These are phyloP conservation scores for Penicillium olsonii DNA, from an alignment of 2,329 filamentous ascomycete species.

Conservation along the genomic window DNA sequence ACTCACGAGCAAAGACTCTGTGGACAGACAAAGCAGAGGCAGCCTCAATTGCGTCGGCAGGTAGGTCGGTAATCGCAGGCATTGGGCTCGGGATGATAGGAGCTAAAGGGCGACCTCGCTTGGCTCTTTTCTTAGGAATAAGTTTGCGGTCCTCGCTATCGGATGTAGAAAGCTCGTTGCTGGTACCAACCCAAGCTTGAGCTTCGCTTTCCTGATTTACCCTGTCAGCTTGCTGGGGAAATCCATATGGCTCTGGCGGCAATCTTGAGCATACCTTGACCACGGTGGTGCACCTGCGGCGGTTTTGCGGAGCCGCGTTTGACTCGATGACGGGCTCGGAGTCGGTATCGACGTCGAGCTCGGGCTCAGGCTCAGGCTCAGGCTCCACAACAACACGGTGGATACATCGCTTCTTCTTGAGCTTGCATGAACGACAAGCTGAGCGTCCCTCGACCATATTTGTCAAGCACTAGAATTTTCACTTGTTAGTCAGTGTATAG, in stretches of 20 bases:
- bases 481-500: not conserved
- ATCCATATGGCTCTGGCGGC: not conserved
- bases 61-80: not conserved
- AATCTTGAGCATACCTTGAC: not conserved
- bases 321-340: not conserved
- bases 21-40: conserved; percentile 37
- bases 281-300: not conserved
- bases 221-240: not conserved
- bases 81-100: not conserved
- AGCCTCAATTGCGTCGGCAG: conserved; percentile 19
- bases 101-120: not conserved
- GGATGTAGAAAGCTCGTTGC: conserved; percentile 2
- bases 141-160: not conserved
- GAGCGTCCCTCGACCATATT: conserved; percentile 1
- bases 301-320: not conserved
- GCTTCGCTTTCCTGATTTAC: not conserved
- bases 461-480: not conserved
- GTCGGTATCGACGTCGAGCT: not conserved
- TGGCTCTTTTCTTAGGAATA: not conserved
- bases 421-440: conserved; percentile 24
- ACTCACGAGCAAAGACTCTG: conserved; percentile 60
- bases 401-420: conserved; percentile 29
- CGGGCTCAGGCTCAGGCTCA: not conserved
- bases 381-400: conserved; percentile 14
- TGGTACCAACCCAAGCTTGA: not conserved